phyloP scores from a whole-genome alignment of 345 rosid species.

The Eucalyptus cloeziana region DNA sequence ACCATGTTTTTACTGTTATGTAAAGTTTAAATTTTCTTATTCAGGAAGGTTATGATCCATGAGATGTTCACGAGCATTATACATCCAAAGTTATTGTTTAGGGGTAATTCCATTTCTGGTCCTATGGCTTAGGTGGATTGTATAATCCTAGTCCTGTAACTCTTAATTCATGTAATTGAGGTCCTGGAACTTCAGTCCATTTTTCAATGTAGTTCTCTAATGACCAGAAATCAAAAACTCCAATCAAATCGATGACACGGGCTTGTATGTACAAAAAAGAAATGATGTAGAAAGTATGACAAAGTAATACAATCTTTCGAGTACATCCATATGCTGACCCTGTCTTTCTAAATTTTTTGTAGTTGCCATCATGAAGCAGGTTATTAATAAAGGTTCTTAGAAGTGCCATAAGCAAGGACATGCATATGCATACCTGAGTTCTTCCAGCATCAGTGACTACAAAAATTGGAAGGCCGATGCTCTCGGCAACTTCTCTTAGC shows the following conservation, averaged over 20 bases:
- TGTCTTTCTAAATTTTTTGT: too few relatives aligned
- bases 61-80: background rate
- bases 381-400: too few relatives aligned
- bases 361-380: too few relatives aligned
- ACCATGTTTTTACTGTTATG: background rate
- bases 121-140: background rate
- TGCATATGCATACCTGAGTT: too few relatives aligned
- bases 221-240: background rate
- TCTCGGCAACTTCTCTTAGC: too few relatives aligned
- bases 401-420: too few relatives aligned
- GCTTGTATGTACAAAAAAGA: too few relatives aligned
- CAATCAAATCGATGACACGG: background rate
- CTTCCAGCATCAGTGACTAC: too few relatives aligned
- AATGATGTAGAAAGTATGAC: too few relatives aligned
- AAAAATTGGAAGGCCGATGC: too few relatives aligned
- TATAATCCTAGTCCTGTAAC: background rate
- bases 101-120: background rate
- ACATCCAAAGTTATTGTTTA: background rate
- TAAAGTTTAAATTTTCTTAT: background rate
- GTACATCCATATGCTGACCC: too few relatives aligned
- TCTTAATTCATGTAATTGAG: background rate
- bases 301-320: too few relatives aligned
- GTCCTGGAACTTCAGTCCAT: background rate
- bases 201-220: background rate
- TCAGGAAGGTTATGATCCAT: background rate